Base-by-base conservation (phyloP, 2,329 filamentous ascomycete genomes). In the Aspergillus sp. region DNA sequence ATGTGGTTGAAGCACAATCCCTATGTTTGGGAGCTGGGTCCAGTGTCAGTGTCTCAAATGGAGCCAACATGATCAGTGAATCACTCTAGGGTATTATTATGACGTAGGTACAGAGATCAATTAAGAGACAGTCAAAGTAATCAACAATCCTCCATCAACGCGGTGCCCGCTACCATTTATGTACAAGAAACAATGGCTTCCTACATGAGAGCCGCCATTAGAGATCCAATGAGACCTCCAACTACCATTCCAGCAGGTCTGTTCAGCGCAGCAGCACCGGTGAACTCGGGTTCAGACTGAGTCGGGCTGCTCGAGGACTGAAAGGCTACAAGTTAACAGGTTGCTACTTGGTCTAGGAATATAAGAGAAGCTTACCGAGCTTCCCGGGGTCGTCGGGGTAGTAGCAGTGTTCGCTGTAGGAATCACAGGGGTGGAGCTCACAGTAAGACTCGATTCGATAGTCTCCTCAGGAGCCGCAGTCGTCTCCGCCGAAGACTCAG, bases 351-450 rank as follows among this genome's bases (percentile, higher is more conserved):
- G 12, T 9, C 26, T n/a, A n/a, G 6, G 8, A 53, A 2, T 2
- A 12, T 7, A 4, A 34, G 26, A 22, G 32, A 53, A 45, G 32
- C 50, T 45, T 53, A 45, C 50, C 42, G 41, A 34, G 41, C 50
- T 43, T 26, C 41, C 42, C 4, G 50, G 30, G 17, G 30, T 15
- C 4, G 36, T 41, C 22, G 41, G 18, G 8, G 42, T 38, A 6
- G 42, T 18, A 9, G 50, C 26, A 20, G 41, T 39, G 6, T 30
- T 53, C 20, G 15, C 42, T 18, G 36, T 52, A 7, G 41, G 41
- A 11, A 48, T 48, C 20, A 51, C 49, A 41, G 48, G 15, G 20
- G 47, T 38, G 17, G 48, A 48, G 22, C 48, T 56, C 34, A 52
- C 41, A 38, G 34, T 18, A n/a, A 22, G 47, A 7, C 32, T 32